Conservation (phyloP, 352 stramenopile genomes). For the Phytophthora multivora region DNA sequence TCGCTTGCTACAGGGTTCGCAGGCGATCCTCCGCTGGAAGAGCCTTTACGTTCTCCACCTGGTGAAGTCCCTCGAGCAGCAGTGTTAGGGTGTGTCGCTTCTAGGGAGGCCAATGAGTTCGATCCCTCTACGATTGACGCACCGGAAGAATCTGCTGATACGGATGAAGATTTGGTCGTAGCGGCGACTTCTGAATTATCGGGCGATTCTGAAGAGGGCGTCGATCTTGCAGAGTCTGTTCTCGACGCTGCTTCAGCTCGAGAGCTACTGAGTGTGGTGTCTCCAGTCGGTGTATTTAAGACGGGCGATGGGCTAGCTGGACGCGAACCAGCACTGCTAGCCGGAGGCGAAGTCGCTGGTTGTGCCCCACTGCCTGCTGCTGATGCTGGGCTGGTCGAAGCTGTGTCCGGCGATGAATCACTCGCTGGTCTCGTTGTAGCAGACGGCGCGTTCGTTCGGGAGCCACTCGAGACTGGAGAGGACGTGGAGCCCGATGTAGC, state of each 20-base stretch:
- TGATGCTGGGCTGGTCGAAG: neutral
- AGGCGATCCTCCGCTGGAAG: constrained; percentile 2
- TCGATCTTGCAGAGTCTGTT: constrained; percentile 5
- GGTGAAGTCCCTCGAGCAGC: neutral
- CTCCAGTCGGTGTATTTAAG: neutral
- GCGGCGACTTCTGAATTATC: constrained; percentile 1
- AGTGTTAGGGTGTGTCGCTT: constrained; percentile 7
- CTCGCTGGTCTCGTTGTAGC: constrained; percentile 1
- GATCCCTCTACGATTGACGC: constrained; percentile 1
- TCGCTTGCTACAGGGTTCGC: neutral
- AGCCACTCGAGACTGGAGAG: neutral
- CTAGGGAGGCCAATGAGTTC: constrained; percentile 10
- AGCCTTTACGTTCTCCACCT: constrained; percentile 1
- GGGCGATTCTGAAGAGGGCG: constrained; percentile 5
- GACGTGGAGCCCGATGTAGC: neutral
- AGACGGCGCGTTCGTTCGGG: neutral
- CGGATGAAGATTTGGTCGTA: constrained; percentile 9
- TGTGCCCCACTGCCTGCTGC: neutral
- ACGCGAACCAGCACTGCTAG: neutral
- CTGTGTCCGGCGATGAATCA: constrained; percentile 1
- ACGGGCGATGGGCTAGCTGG: neutral
- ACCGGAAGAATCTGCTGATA: constrained; percentile 8
- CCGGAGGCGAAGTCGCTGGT: constrained; percentile 4
- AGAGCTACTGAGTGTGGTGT: neutral
- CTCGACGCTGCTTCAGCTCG: constrained; percentile 4